Evolutionary conservation across 192 early-diverging fungal species (phyloP), one percentile per base, ranked within the genome.

Genomic region (Coemansia sp.): DNA sequence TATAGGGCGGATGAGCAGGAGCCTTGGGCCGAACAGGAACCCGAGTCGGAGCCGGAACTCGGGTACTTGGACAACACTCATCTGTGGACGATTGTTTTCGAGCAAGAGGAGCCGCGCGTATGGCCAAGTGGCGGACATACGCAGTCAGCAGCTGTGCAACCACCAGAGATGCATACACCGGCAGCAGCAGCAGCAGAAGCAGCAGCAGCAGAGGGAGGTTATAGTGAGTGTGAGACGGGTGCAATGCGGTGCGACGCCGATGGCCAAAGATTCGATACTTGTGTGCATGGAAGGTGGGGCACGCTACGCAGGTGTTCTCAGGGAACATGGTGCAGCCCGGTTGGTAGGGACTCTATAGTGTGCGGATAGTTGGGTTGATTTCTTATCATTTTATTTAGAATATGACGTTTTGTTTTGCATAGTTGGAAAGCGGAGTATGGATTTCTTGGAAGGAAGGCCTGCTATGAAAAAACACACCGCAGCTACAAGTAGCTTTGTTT

Each of bases 281-380:
- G 33, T 34, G 55, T 77, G n/a, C 58, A 57, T 68, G 68, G 68
- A 10, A 57, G 50, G 22, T 77, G 74, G 74, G 75, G 75, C 17
- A 59, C 59, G 20, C 42, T 78, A 13, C 64, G 75, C n/a, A 48
- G 42, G 0, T 78, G 75, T 44, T 48, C 62, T 37, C 33, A 40
- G 17, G 69, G 69, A 28, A 78, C 75, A 2, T 40, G 42, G 3
- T 78, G 75, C 27, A 52, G 65, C 27, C 14, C 62, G 2, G 33
- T 68, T 17, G 42, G 40, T 4, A 55, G 30, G 1, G 28, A 62
- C 11, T 45, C 53, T 14, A 78, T 78, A 53, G 59, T 57, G 6
- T 78, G 75, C n/a, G 74, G 50, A 28, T 62, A 59, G 37, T 30
- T 17, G 14, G 3, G 6, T 27, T 53, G 50, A 33, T 53, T 53